A percentile compares a stretch with the other conserved stretches of the same genome.
Evolutionary conservation across 106 monocot species (phyloP).

Genomic region (Dendrobium nobile): DNA sequence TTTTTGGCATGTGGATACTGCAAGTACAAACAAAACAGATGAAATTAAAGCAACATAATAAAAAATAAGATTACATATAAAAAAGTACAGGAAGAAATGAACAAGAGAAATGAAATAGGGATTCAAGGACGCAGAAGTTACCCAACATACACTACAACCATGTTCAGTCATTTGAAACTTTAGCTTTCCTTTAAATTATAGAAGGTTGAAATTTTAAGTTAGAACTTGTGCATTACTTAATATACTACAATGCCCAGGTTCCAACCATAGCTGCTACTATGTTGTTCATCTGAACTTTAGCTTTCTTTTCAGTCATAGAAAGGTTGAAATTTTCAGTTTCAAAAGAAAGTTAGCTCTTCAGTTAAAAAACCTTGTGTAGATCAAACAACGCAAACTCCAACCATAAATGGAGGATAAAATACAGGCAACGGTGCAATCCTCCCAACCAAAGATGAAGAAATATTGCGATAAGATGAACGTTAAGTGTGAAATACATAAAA

Average conservation of each 20-base stretch:
- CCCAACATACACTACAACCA: not conserved
- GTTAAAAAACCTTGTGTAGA: too few species aligned
- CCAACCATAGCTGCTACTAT: too few species aligned
- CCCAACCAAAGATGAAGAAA: not conserved
- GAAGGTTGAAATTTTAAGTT: too few species aligned
- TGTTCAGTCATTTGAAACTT: not conserved
- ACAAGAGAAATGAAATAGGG: not conserved
- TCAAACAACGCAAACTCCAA: too few species aligned
- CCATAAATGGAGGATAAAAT: not conserved
- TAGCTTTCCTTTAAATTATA: not conserved
- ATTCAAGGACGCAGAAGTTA: not conserved
- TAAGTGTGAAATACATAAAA: too few species aligned
- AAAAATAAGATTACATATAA: not conserved
- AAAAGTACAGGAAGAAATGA: not conserved
- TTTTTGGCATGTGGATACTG: slow-evolving; percentile 89
- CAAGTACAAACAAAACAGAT: slow-evolving; percentile 6
- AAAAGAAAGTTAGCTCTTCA: too few species aligned
- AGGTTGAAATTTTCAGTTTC: too few species aligned
- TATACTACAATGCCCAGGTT: too few species aligned
- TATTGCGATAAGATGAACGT: too few species aligned
- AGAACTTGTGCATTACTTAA: too few species aligned
- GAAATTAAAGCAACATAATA: not conserved
- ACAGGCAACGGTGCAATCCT: not conserved
- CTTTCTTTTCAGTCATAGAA: too few species aligned
- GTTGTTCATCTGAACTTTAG: too few species aligned